Conservation (phyloP, 148 eudicot species). For the Oxyria digyna region DNA sequence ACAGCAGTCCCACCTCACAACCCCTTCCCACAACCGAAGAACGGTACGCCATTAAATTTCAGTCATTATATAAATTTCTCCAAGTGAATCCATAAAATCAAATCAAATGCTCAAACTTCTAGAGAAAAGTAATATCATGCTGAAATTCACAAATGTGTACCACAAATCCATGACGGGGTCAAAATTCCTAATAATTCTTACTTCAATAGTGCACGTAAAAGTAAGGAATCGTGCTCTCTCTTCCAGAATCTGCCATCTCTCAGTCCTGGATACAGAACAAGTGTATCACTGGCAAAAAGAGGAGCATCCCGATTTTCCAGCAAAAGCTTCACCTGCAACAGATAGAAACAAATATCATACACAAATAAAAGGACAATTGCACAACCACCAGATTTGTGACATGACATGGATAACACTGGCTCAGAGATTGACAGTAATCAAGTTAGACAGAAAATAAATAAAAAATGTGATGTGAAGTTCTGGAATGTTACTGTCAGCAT, state of each 20-base stretch:
- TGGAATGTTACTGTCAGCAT: not conserved
- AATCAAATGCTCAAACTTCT: not conserved
- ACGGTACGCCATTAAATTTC: not conserved
- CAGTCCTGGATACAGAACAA: constrained; percentile 58
- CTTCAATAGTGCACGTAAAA: constrained; percentile 80
- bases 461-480: not conserved
- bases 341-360: not conserved
- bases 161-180: constrained; percentile 1
- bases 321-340: constrained; percentile 39
- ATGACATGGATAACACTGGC: constrained; percentile 1
- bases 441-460: not conserved
- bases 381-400: not conserved
- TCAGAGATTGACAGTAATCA: not conserved
- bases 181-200: constrained; percentile 20
- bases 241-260: constrained; percentile 75
- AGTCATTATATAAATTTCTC: not conserved
- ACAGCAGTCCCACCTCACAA: not conserved
- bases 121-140: not conserved
- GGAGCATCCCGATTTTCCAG: constrained; percentile 29
- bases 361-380: constrained; percentile 1
- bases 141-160: not conserved
- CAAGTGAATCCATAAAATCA: not conserved
- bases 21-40: not conserved
- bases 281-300: constrained; percentile 54
- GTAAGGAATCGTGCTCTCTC: constrained; percentile 51